Conservation (phyloP, 306 rosid genomes). For the Gillenia trifoliata region DNA sequence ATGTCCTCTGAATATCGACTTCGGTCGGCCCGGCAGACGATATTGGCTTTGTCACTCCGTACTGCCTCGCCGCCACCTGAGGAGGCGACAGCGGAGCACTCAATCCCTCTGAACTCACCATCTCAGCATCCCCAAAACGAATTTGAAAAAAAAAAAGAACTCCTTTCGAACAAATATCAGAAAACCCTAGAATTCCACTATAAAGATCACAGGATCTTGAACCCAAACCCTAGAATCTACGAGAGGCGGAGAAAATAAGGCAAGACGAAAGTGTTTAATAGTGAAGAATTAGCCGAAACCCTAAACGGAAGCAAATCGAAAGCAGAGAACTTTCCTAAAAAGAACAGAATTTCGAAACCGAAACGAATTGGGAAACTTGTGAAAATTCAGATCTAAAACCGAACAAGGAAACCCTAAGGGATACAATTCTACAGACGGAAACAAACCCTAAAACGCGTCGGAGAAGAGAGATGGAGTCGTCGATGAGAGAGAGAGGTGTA, state of each 20-base stretch:
- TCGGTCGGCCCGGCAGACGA: constrained; percentile 56
- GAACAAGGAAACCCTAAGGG: not conserved
- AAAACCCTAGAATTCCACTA: constrained; percentile 1
- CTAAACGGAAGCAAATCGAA: not conserved
- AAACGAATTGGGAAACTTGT: not conserved
- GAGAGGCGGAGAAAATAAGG: not conserved
- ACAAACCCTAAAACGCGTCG: not conserved
- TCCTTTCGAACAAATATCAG: not conserved
- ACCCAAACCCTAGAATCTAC: not conserved
- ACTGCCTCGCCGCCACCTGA: constrained; percentile 28
- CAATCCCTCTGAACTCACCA: constrained; percentile 54
- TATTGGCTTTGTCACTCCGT: constrained; percentile 66
- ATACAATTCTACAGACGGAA: not conserved
- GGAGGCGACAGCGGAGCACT: constrained; percentile 23
- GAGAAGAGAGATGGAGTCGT: not conserved
- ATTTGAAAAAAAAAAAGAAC: too few relatives aligned
- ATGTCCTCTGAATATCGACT: constrained; percentile 23
- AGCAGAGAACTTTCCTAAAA: not conserved
- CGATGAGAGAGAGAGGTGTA: not conserved
- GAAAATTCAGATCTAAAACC: not conserved
- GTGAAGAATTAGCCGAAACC: not conserved
- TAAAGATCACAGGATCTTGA: not conserved
- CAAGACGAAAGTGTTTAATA: too few relatives aligned
- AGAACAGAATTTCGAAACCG: not conserved
- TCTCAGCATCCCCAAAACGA: constrained; percentile 15